Evolutionary conservation across 2,329 filamentous ascomycete genomes (phyloP), one percentile per base, ranked within the genome.

Genomic region (Aspergillus cejpii): DNA sequence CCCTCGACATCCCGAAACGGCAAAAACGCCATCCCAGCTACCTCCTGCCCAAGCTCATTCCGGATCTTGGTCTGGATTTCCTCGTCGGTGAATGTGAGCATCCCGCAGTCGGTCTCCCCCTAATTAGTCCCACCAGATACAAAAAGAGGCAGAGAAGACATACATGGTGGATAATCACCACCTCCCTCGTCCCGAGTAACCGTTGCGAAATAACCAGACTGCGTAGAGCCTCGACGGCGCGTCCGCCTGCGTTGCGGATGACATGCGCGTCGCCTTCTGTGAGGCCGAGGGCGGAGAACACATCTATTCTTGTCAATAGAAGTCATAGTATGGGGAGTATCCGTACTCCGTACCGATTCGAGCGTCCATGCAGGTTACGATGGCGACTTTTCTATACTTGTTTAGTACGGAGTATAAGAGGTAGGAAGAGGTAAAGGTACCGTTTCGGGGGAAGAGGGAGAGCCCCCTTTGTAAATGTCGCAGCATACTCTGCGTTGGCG

Each of bases 281-380:
- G 45, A 90, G 83, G 6, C 82, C 83, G 43, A 88, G 83, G 1
- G 83, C 83, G 10, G n/a, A 4, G 21, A 12, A 10, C 19, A 41
- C 19, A 34, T 43, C 15, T 52, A n/a, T n/a, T n/a, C n/a, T n/a
- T n/a, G n/a, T n/a, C n/a, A n/a, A n/a, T n/a, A n/a, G n/a, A n/a
- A n/a, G n/a, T n/a, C n/a, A n/a, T n/a, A n/a, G n/a, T n/a, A n/a
- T n/a, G n/a, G n/a, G n/a, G n/a, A n/a, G n/a, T n/a, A n/a, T n/a
- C n/a, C n/a, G n/a, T n/a, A n/a, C n/a, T n/a, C n/a, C n/a, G n/a
- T n/a, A 62, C 60, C 59, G 2, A 63, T 51, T 8, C 86, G 80
- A 4, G 87, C 84, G 59, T 92, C 86, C 85, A 92, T 92, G 67
- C 87, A 92, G 0, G 85, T 86, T 36, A 91, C 75, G 77, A 56